These are phyloP conservation scores for Rhinocladiella mackenziei DNA, from an alignment of 2,329 filamentous ascomycete species.

Conservation along the genomic window DNA sequence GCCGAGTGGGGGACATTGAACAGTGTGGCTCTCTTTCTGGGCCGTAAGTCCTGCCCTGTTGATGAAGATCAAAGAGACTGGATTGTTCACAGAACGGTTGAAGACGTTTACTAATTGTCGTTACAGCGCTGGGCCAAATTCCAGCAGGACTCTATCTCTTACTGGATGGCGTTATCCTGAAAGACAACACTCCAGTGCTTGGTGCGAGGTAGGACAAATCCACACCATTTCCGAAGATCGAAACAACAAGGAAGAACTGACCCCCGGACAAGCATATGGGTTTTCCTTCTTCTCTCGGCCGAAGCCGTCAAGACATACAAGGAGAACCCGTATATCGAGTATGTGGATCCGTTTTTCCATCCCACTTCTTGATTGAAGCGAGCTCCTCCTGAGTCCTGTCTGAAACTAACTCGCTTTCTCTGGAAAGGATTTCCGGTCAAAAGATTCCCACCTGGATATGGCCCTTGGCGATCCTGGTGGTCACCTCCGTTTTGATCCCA, in stretches of 20 bases:
- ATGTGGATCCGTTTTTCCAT: conserved; percentile 21
- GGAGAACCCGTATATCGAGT: conserved; percentile 71
- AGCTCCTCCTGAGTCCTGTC: background rate
- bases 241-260: conserved; percentile 1
- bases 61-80: background rate
- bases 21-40: conserved; percentile 80
- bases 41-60: conserved; percentile 60
- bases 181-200: conserved; percentile 68
- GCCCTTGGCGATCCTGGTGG: conserved; percentile 70
- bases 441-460: conserved; percentile 90
- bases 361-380: background rate
- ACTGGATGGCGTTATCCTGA: conserved; percentile 69
- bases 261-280: conserved; percentile 68
- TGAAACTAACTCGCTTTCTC: background rate
- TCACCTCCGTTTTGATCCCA: conserved; percentile 72
- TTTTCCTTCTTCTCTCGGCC: conserved; percentile 78
- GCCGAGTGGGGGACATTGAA: conserved; percentile 86
- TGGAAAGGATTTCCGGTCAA: conserved; percentile 51
- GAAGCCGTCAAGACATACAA: conserved; percentile 84
- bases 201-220: conserved; percentile 66
- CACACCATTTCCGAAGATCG: background rate
- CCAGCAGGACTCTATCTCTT: conserved; percentile 78
- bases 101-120: conserved; percentile 2
- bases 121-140: conserved; percentile 69
- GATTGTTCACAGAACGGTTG: background rate